phyloP scores from a whole-genome alignment of 1,284 basidiomycete species.

The Lignosus rhinocerotis region DNA sequence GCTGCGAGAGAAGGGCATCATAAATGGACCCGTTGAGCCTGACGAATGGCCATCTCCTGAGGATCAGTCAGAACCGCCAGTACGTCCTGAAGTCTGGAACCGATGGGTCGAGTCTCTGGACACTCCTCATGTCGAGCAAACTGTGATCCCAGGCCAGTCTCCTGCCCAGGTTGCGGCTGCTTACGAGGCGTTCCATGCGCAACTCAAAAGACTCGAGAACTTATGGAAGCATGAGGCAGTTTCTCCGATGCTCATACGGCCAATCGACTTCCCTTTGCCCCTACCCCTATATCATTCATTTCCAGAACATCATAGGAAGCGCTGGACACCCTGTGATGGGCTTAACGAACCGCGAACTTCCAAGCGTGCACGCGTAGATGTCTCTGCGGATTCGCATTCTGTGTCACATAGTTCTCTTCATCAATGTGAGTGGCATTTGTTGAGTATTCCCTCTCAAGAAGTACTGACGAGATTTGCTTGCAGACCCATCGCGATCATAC shows the following conservation, averaged over 20 bases:
- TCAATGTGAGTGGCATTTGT: neutral
- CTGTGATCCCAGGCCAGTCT: constrained; percentile 34
- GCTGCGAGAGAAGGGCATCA: neutral
- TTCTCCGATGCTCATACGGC: neutral
- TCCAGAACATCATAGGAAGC: neutral
- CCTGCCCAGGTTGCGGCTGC: constrained; percentile 24
- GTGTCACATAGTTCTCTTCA: neutral
- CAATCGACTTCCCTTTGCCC: neutral
- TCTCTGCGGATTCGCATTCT: neutral
- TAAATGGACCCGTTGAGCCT: neutral
- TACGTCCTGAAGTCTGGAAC: constrained; percentile 33
- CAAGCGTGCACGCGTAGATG: constrained; percentile 9
- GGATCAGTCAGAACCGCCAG: constrained; percentile 34
- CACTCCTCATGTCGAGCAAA: neutral
- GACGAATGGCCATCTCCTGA: neutral
- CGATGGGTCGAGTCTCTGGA: constrained; percentile 33
- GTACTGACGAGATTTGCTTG: neutral
- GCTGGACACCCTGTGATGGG: neutral
- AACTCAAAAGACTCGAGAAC: neutral
- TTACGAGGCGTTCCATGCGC: neutral
- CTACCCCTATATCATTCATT: neutral
- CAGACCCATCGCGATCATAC: constrained; percentile 12
- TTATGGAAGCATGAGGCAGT: neutral
- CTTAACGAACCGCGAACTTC: neutral
- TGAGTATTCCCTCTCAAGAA: neutral